These are phyloP conservation scores for Penstemon barbatus DNA, from an alignment of 257 asterid genomes.

Conservation along the genomic window DNA sequence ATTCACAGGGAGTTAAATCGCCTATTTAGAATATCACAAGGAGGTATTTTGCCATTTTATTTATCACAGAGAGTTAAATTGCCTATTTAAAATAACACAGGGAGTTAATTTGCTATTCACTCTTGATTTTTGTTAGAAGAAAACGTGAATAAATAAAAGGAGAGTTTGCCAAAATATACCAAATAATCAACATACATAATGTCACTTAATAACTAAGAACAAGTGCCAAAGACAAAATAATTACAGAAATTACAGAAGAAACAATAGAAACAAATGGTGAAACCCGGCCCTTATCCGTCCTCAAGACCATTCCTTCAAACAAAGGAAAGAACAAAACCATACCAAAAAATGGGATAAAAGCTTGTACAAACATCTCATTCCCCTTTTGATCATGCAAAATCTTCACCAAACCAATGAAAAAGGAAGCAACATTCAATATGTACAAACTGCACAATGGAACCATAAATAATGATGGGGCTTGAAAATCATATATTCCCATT, in stretches of 20 bases:
- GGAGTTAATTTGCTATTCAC: too few species aligned
- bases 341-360: constrained; percentile 33
- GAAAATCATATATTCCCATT: constrained; percentile 42
- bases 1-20: too few species aligned
- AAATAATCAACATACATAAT: not conserved
- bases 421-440: constrained; percentile 32
- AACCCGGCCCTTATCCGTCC: constrained; percentile 40
- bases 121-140: too few species aligned
- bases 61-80: too few species aligned
- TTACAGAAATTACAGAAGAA: constrained; percentile 20
- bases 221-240: not conserved
- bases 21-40: too few species aligned
- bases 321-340: constrained; percentile 40
- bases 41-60: too few species aligned
- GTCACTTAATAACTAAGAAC: not conserved
- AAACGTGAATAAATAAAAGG: too few species aligned
- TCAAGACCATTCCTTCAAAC: constrained; percentile 50
- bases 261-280: constrained; percentile 19
- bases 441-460: constrained; percentile 41
- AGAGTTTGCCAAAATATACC: not conserved
- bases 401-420: constrained; percentile 29
- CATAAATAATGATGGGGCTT: constrained; percentile 30
- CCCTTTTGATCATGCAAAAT: not conserved
- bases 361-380: constrained; percentile 36
- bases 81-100: too few species aligned